Conservation (phyloP, 495 filamentous ascomycete species). For the Lasiosphaeris hirsuta region DNA sequence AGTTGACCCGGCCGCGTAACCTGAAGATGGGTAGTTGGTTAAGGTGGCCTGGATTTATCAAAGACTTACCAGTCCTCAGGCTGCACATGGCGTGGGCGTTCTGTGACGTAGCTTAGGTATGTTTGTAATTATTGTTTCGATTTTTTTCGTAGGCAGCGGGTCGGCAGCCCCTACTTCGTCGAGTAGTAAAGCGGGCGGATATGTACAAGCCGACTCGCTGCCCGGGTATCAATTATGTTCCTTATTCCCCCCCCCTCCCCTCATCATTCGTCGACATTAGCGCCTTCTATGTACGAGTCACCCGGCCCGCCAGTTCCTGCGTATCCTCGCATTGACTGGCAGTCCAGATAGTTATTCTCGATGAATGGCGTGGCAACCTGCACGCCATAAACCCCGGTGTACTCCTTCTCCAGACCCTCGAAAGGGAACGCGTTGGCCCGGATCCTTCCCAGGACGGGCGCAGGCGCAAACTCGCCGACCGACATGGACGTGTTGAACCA, state of each 20-base stretch:
- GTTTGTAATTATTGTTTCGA: too few species aligned
- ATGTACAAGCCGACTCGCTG: not conserved
- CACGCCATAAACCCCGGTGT: conserved; percentile 33
- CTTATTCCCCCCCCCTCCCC: not conserved
- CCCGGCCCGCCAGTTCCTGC: conserved; percentile 25
- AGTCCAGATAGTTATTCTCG: conserved; percentile 41
- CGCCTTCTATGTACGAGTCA: conserved; percentile 14
- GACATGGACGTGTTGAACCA: conserved; percentile 41
- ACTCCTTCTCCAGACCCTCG: conserved; percentile 15
- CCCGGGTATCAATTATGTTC: conserved; percentile 11
- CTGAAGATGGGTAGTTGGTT: too few species aligned
- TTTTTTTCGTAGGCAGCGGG: too few species aligned
- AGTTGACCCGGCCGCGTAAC: too few species aligned
- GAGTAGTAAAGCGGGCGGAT: too few species aligned
- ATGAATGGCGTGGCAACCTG: conserved; percentile 41
- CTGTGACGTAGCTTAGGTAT: too few species aligned
- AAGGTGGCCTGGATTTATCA: too few species aligned
- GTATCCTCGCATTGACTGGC: conserved; percentile 31
- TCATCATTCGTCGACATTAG: not conserved
- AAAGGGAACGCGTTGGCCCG: conserved; percentile 31
- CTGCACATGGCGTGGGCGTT: too few species aligned
- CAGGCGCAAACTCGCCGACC: conserved; percentile 27
- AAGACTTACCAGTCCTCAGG: too few species aligned
- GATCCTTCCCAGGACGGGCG: conserved; percentile 28
- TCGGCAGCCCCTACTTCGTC: too few species aligned